Conservation (phyloP, 257 asterid genomes). For the Solanum pennellii region DNA sequence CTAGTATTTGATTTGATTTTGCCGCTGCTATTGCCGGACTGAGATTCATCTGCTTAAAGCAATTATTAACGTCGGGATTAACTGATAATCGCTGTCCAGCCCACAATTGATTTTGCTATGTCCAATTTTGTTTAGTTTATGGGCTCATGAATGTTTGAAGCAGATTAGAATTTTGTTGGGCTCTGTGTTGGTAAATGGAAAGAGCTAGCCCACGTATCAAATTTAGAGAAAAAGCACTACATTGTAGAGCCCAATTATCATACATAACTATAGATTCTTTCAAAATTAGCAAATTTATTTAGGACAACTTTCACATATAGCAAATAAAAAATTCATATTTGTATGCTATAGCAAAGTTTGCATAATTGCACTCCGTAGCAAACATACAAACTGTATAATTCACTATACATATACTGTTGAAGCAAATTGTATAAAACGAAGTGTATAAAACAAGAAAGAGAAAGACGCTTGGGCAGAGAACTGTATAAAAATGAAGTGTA, state of each 20-base stretch:
- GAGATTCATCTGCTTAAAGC: neutral
- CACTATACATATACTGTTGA: no score
- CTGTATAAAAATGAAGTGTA: no score
- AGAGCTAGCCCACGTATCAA: neutral
- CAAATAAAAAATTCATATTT: no score
- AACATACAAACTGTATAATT: no score
- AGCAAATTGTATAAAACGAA: no score
- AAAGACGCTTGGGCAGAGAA: no score
- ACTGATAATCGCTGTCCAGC: conserved; percentile 1
- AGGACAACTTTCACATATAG: no score
- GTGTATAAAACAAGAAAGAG: no score
- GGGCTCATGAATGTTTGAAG: neutral
- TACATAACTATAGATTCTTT: neutral
- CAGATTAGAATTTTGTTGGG: neutral
- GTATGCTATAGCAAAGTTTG: no score
- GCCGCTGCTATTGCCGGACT: neutral
- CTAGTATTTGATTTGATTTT: neutral
- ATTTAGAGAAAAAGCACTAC: neutral
- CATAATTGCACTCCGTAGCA: no score
- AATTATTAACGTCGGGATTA: neutral
- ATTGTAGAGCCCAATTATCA: neutral
- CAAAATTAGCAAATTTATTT: neutral
- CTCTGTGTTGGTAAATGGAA: neutral
- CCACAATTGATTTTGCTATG: neutral
- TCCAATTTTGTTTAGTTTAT: neutral